A percentile compares a stretch with the other conserved stretches of the same genome.
These are phyloP conservation scores for Hypsizygus marmoreus DNA, from an alignment of 768 basidiomycete species.

Conservation along the genomic window DNA sequence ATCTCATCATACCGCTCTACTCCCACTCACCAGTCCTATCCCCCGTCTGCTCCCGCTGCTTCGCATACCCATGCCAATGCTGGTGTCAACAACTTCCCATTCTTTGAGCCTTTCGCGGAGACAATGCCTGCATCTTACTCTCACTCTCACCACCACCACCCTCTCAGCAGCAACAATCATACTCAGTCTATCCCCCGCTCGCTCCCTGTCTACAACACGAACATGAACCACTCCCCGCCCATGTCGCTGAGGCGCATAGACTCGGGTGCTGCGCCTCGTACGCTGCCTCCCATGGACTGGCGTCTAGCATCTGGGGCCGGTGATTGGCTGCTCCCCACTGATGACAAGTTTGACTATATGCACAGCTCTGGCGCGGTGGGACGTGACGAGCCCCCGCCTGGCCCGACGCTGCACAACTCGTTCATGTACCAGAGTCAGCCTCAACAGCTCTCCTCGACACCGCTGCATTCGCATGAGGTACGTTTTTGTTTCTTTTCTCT, in stretches of 20 bases:
- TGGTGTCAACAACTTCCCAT: slow-evolving; percentile 33
- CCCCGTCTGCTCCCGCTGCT: slow-evolving; percentile 15
- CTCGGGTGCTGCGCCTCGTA: too few species aligned
- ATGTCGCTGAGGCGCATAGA: too few species aligned
- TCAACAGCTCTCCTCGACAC: slow-evolving; percentile 28
- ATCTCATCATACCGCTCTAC: slow-evolving; percentile 13
- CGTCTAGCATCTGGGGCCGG: slow-evolving; percentile 28
- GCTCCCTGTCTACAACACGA: slow-evolving; percentile 33
- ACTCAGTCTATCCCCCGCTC: slow-evolving; percentile 21
- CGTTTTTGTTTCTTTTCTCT: slow-evolving; percentile 23
- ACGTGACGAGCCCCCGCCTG: slow-evolving; percentile 1
- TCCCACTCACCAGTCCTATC: slow-evolving; percentile 2
- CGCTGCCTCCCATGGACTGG: slow-evolving; percentile 37
- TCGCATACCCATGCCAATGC: slow-evolving; percentile 23
- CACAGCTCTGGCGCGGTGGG: slow-evolving; percentile 9
- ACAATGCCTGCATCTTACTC: slow-evolving; percentile 35
- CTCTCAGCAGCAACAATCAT: background rate
- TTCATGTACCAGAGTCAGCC: slow-evolving; percentile 20
- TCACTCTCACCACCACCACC: slow-evolving; percentile 21
- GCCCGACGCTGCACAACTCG: background rate
- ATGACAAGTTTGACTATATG: slow-evolving; percentile 11
- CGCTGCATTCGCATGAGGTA: slow-evolving; percentile 49
- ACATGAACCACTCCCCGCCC: background rate
- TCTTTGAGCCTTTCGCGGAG: slow-evolving; percentile 59
- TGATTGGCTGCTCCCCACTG: slow-evolving; percentile 11